Evolutionary conservation across 2,329 filamentous ascomycete genomes (phyloP).

Genomic region (Aspergillus novofumigatus): DNA sequence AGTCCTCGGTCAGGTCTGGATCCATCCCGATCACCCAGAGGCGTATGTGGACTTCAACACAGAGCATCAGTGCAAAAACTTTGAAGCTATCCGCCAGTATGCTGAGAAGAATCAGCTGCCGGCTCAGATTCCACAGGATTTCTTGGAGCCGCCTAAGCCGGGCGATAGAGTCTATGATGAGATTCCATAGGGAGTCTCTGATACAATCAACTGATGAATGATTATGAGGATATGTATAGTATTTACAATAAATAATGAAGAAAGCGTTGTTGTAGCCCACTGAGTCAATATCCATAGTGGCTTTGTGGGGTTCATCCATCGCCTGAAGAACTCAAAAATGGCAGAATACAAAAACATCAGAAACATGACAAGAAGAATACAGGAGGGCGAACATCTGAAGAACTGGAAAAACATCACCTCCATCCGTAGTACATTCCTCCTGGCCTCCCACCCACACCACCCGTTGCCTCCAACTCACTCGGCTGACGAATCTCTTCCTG

Average conservation of each 20-base stretch:
- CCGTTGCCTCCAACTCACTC: constrained; percentile 15
- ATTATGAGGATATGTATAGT: no score
- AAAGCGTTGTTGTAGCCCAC: not conserved
- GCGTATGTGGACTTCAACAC: constrained; percentile 62
- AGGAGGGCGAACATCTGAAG: not conserved
- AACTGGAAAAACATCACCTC: not conserved
- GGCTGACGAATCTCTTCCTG: constrained; percentile 3
- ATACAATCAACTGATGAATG: no score
- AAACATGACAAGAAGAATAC: not conserved
- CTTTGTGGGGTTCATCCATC: no score
- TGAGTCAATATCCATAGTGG: no score
- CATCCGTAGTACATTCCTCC: not conserved
- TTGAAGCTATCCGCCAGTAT: constrained; percentile 51
- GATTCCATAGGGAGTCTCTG: constrained; percentile 19
- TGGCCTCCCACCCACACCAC: not conserved
- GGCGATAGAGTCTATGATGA: constrained; percentile 18
- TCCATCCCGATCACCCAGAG: constrained; percentile 39
- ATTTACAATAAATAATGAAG: not conserved
- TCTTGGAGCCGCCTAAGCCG: constrained; percentile 36
- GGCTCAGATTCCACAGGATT: constrained; percentile 40
- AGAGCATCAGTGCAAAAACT: constrained; percentile 56
- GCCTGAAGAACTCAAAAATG: no score
- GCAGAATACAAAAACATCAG: not conserved
- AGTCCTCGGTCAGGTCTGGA: constrained; percentile 60
- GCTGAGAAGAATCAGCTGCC: constrained; percentile 51